A percentile compares a stretch with the other conserved stretches of the same genome.
Evolutionary conservation across 257 asterid genomes (phyloP).

Genomic region (Lavandula angustifolia): DNA sequence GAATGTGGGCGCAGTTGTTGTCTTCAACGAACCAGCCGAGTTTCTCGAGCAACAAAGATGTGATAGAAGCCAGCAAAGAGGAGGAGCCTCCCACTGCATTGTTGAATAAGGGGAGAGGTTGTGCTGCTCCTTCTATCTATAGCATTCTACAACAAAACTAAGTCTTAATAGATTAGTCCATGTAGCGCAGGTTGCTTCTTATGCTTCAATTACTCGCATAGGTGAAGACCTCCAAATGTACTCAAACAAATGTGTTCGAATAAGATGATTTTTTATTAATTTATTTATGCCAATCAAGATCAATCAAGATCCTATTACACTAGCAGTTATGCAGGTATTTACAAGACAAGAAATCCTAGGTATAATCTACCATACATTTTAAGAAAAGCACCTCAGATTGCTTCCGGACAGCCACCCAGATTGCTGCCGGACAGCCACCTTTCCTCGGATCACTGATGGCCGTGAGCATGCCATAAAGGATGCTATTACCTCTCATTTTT

Average conservation of each 20-base stretch:
- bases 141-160: background rate
- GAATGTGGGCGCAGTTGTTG: conserved; percentile 96
- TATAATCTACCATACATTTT: background rate
- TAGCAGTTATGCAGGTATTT: background rate
- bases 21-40: conserved; percentile 96
- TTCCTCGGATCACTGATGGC: conserved; percentile 91
- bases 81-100: conserved; percentile 35
- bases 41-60: conserved; percentile 49
- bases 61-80: conserved; percentile 33
- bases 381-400: too few species aligned
- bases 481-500: too few species aligned
- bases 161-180: background rate
- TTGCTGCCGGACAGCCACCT: conserved; percentile 86
- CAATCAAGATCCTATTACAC: background rate
- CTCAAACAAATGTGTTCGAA: background rate
- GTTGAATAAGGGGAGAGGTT: conserved; percentile 32
- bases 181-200: conserved; percentile 7
- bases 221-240: conserved; percentile 1
- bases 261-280: background rate
- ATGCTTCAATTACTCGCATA: too few species aligned
- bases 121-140: background rate
- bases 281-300: too few species aligned
- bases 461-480: conserved; percentile 66
- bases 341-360: background rate
- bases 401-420: conserved; percentile 53